Evolutionary conservation across 2,329 filamentous ascomycete species (phyloP), one percentile per base, ranked within the genome.

Genomic region (Ophiostoma piceae): DNA sequence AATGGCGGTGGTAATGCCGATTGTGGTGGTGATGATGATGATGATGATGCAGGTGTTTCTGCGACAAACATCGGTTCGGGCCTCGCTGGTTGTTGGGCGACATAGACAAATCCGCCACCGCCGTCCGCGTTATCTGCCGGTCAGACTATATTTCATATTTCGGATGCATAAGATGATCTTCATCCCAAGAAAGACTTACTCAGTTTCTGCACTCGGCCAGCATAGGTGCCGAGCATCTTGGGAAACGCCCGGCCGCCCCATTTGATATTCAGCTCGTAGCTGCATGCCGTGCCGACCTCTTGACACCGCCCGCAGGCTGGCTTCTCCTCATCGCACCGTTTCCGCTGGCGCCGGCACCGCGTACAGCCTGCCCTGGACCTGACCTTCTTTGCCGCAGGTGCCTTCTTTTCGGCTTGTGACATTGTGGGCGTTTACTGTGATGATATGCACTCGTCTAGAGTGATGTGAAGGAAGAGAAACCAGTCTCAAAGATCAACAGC

Each of bases 261-360:
- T 64, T 69, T 68, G 57, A 71, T 65, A 16, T 66, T 66, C 75
- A 71, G 60, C 12, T 68, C 71, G 39, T 71, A 71, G 37, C 67
- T 68, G 74, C 84, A 85, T 22, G 80, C 78, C 66, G 83, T 78
- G 69, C 79, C 79, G 64, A 80, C 79, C 75, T 85, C 83, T 66
- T 78, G 74, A 74, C 84, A 85, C 43, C 84, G 82, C 35, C 80
- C 78, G 73, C 84, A 85, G 62, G 79, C 77, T 1, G 84, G 84
- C 9, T 83, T 81, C 41, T 75, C 78, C 76, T 85, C 84, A 74
- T 85, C 82, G 74, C 84, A 85, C 19, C 70, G 70, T 47, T 71
- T 69, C 16, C 68, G 70, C 37, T 69, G 68, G 41, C 66, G 68
- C 54, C 70, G 70, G 57, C 68, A 71, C 41, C 70, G 68, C 51